Percentiles rank a stretch among this genome's conserved stretches.
Evolutionary conservation across 768 basidiomycete genomes (phyloP).

Genomic region (Gymnopilus dilepis): DNA sequence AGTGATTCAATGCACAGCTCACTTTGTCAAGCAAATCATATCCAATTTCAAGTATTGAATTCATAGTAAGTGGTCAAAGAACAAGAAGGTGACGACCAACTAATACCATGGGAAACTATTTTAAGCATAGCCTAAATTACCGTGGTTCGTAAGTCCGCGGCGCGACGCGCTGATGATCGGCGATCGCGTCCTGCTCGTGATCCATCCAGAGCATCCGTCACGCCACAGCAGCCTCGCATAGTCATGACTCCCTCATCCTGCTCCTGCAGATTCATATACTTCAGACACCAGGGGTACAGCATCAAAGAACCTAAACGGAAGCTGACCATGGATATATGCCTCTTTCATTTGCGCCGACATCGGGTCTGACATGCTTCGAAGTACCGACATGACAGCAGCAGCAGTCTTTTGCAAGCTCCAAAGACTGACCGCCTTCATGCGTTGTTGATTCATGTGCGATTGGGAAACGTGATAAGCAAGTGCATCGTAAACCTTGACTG

Average conservation of each 20-base stretch:
- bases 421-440: constrained; percentile 87
- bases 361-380: constrained; percentile 81
- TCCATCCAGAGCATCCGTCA: too few species aligned
- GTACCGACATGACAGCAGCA: constrained; percentile 78
- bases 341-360: constrained; percentile 52
- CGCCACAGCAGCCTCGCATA: too few species aligned
- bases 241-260: neutral
- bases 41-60: constrained; percentile 39
- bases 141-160: constrained; percentile 10
- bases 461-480: constrained; percentile 95
- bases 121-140: neutral
- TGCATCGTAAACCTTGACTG: constrained; percentile 88
- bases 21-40: constrained; percentile 39
- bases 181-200: constrained; percentile 14
- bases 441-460: constrained; percentile 81
- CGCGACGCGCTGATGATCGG: constrained; percentile 15
- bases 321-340: constrained; percentile 42
- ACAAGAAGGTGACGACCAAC: neutral
- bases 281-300: constrained; percentile 27
- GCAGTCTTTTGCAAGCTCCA: constrained; percentile 98
- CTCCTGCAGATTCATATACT: constrained; percentile 14
- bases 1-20: neutral
- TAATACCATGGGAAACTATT: constrained; percentile 14
- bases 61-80: constrained; percentile 16
- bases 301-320: constrained; percentile 27